Percentiles rank a stretch among this genome's conserved stretches.
phyloP scores from a whole-genome alignment of 345 rosid species.

The Populus pruinosa region DNA sequence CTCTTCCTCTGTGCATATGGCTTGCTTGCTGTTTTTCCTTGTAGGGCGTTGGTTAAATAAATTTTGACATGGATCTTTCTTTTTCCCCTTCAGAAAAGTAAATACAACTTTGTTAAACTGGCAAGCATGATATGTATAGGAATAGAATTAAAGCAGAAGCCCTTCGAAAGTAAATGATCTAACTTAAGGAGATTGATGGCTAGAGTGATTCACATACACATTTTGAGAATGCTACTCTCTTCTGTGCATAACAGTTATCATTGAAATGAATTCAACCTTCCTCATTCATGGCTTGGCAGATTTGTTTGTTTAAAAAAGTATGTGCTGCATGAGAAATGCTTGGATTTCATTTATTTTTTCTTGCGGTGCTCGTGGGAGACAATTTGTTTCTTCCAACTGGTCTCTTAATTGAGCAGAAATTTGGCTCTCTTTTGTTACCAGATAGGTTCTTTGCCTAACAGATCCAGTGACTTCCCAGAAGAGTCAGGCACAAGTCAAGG shows the following conservation, averaged over 20 bases:
- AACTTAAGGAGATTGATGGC: neutral
- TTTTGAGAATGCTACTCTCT: neutral
- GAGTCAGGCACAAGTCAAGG: slow-evolving; percentile 31
- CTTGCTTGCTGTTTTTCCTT: neutral
- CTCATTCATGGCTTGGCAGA: neutral
- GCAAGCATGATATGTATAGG: neutral
- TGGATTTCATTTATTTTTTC: neutral
- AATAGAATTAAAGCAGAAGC: neutral
- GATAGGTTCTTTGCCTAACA: slow-evolving; percentile 32
- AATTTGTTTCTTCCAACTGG: neutral
- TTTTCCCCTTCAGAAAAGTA: neutral
- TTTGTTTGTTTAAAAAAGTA: neutral
- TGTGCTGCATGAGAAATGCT: neutral
- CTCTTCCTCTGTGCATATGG: neutral
- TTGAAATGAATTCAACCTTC: neutral
- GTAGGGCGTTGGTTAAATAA: neutral
- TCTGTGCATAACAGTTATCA: neutral
- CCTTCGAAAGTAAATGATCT: neutral
- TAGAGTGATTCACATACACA: neutral
- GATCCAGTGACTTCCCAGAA: slow-evolving; percentile 18
- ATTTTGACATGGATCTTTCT: neutral
- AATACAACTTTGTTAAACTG: neutral
- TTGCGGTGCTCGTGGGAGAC: neutral
- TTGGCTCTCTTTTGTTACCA: slow-evolving; percentile 14
- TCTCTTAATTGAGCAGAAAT: slow-evolving; percentile 9